These are phyloP conservation scores for Fusarium marasasianum DNA, from an alignment of 2,329 filamentous ascomycete genomes.

Conservation along the genomic window DNA sequence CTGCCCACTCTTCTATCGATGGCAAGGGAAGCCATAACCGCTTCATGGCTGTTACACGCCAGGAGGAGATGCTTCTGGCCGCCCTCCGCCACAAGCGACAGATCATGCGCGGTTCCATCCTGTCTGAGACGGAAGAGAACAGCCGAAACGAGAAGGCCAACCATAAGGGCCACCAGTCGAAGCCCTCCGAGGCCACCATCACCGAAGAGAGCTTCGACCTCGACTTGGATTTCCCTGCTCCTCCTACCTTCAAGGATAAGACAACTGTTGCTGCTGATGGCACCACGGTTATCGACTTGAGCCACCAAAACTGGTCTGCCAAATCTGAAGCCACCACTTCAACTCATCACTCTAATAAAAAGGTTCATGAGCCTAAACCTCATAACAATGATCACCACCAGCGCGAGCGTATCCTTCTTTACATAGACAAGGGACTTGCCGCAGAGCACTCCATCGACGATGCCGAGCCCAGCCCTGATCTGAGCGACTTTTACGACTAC, in stretches of 20 bases:
- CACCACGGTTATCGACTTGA: constrained; percentile 38
- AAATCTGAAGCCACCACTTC: not conserved
- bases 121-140: constrained; percentile 54
- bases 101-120: constrained; percentile 60
- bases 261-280: constrained; percentile 40
- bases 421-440: constrained; percentile 43
- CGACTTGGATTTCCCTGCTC: constrained; percentile 50
- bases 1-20: constrained; percentile 51
- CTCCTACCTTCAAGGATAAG: constrained; percentile 43
- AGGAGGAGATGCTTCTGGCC: constrained; percentile 67
- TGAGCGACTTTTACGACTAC: constrained; percentile 53
- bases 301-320: constrained; percentile 10
- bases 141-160: constrained; percentile 10
- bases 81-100: constrained; percentile 66
- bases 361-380: constrained; percentile 11
- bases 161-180: constrained; percentile 40
- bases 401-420: constrained; percentile 43
- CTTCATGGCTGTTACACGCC: constrained; percentile 66
- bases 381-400: constrained; percentile 25
- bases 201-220: constrained; percentile 46
- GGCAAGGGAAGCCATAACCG: constrained; percentile 48
- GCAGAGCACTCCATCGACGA: constrained; percentile 37
- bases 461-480: constrained; percentile 49
- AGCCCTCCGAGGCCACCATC: constrained; percentile 45
- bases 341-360: constrained; percentile 17